These are phyloP conservation scores for Alloteropsis angusta DNA, from an alignment of 202 grass and related monocot species.

Conservation along the genomic window DNA sequence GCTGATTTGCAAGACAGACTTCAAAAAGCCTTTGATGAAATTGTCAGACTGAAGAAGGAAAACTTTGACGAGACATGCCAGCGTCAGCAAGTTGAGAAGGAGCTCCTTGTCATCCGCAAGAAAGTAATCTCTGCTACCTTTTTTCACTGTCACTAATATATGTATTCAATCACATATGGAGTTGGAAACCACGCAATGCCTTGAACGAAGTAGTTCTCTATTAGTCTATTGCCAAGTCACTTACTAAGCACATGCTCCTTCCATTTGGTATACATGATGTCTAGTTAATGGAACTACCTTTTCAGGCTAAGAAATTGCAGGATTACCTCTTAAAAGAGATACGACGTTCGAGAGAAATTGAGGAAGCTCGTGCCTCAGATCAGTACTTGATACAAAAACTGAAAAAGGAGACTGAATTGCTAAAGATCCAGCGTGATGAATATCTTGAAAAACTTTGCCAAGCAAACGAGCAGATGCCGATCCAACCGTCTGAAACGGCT, in stretches of 20 bases:
- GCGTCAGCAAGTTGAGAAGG: conserved; percentile 1
- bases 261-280: background rate
- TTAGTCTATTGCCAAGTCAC: background rate
- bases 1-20: conserved; percentile 20
- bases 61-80: conserved; percentile 8
- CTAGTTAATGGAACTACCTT: background rate
- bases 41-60: background rate
- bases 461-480: background rate
- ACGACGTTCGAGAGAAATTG: background rate
- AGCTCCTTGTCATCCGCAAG: background rate
- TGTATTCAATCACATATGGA: background rate
- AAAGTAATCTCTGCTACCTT: background rate
- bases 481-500: background rate
- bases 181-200: background rate
- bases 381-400: background rate
- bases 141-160: background rate
- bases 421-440: conserved; percentile 9
- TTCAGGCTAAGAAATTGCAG: conserved; percentile 10
- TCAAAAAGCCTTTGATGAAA: conserved; percentile 15
- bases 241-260: background rate
- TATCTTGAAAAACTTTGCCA: background rate
- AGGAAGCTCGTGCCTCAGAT: conserved; percentile 9
- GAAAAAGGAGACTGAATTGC: conserved; percentile 3
- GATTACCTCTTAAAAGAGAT: conserved; percentile 6
- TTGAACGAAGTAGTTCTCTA: background rate